Percentiles rank a stretch among this genome's conserved stretches.
phyloP scores from a whole-genome alignment of 305 asterid genomes.

The Ilex paraguariensis region DNA sequence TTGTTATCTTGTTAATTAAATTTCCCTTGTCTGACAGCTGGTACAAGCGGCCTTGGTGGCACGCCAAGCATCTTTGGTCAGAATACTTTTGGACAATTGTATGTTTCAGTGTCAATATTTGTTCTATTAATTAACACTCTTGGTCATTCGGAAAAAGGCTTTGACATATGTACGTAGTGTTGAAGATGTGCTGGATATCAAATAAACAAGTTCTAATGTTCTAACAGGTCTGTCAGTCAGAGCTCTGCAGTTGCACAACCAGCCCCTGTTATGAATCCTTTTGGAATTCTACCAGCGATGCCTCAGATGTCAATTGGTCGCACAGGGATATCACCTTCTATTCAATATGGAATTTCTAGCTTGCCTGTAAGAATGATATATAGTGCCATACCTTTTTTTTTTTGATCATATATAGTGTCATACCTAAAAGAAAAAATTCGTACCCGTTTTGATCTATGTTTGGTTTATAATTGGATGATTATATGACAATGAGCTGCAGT shows the following conservation, averaged over 20 bases:
- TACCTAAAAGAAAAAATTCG: constrained; percentile 4
- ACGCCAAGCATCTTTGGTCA: constrained; percentile 54
- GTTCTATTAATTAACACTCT: constrained; percentile 4
- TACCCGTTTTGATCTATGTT: constrained; percentile 11
- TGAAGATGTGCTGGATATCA: background rate
- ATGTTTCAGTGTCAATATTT: constrained; percentile 26
- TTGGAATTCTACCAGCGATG: constrained; percentile 91
- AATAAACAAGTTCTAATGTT: background rate
- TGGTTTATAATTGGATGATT: background rate
- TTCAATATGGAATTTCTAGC: constrained; percentile 97
- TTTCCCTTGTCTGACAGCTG: constrained; percentile 32
- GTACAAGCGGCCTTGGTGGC: constrained; percentile 52
- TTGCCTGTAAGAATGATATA: constrained; percentile 65
- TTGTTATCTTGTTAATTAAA: background rate
- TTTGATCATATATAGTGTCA: background rate
- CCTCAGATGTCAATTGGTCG: constrained; percentile 94
- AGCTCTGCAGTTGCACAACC: constrained; percentile 50
- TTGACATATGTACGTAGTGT: background rate
- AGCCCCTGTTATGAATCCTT: constrained; percentile 66
- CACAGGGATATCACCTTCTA: constrained; percentile 71
- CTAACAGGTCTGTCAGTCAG: constrained; percentile 61
- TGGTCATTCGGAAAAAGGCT: background rate
- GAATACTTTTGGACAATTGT: constrained; percentile 57
- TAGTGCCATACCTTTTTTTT: background rate
- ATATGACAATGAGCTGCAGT: too few relatives aligned